Evolutionary conservation across 768 basidiomycete species (phyloP).

Genomic region (Russula olivacea): DNA sequence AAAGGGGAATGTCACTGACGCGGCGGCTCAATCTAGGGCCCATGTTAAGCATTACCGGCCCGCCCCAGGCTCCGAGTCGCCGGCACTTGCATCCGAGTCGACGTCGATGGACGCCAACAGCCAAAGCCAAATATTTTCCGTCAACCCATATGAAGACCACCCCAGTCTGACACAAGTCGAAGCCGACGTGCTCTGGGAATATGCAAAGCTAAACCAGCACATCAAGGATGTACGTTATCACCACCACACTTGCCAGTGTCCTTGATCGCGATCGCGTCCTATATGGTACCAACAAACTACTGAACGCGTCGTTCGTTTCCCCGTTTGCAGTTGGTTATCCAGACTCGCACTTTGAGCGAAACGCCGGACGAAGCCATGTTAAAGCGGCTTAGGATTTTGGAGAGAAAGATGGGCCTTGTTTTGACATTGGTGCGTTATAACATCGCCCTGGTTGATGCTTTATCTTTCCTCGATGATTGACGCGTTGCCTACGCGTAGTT

Average conservation of each 20-base stretch:
- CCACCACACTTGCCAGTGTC: too few species aligned
- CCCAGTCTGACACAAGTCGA: conserved; percentile 61
- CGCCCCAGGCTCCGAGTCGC: not conserved
- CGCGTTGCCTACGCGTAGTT: conserved; percentile 45
- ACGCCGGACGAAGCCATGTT: conserved; percentile 76
- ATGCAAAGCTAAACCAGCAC: conserved; percentile 79
- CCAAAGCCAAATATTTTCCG: conserved; percentile 40
- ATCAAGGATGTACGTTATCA: conserved; percentile 57
- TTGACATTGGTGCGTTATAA: conserved; percentile 68
- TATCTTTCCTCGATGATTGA: not conserved
- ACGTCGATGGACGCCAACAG: not conserved
- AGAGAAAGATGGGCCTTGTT: conserved; percentile 93
- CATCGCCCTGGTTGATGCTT: not conserved
- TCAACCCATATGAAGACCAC: conserved; percentile 72
- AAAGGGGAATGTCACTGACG: too few species aligned
- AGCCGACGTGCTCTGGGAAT: conserved; percentile 86
- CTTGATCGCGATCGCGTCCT: not conserved
- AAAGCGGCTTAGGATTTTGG: conserved; percentile 68
- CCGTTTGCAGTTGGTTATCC: conserved; percentile 47
- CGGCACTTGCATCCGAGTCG: not conserved
- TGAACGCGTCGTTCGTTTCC: not conserved
- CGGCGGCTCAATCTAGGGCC: too few species aligned
- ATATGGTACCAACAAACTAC: not conserved
- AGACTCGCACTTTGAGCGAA: conserved; percentile 65
- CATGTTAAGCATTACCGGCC: too few species aligned